phyloP scores from a whole-genome alignment of 106 monocot genomes.

The Acanthochlamys bracteata region DNA sequence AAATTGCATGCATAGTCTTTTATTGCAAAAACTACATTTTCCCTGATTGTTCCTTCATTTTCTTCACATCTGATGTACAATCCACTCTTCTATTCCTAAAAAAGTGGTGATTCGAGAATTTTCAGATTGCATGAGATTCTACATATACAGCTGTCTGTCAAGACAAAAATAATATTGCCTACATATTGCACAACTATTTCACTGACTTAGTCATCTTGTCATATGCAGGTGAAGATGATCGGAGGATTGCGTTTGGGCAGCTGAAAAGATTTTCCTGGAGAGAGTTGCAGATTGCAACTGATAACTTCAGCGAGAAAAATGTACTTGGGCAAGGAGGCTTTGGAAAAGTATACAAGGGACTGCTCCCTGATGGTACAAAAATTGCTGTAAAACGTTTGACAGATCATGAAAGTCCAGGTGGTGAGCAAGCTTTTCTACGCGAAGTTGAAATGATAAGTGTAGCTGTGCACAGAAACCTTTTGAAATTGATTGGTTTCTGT shows the following conservation, averaged over 20 bases:
- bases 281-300: conserved; percentile 68
- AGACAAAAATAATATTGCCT: no score
- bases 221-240: conserved; percentile 60
- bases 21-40: not conserved
- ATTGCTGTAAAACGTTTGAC: conserved; percentile 12
- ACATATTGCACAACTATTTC: no score
- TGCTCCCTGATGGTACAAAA: conserved; percentile 4
- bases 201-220: no score
- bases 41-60: not conserved
- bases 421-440: conserved; percentile 10
- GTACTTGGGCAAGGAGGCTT: conserved; percentile 21
- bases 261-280: conserved; percentile 75
- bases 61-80: not conserved
- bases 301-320: conserved; percentile 62
- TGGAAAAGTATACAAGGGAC: conserved; percentile 9
- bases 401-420: conserved; percentile 12
- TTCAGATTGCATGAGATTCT: no score
- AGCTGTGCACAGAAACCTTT: conserved; percentile 13
- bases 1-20: not conserved
- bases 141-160: no score
- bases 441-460: conserved; percentile 16
- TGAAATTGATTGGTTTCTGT: conserved; percentile 11
- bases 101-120: no score
- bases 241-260: conserved; percentile 68
- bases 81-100: no score